A percentile compares a stretch with the other conserved stretches of the same genome.
phyloP scores from a whole-genome alignment of 441 rosid species.

The Breynia disticha region DNA sequence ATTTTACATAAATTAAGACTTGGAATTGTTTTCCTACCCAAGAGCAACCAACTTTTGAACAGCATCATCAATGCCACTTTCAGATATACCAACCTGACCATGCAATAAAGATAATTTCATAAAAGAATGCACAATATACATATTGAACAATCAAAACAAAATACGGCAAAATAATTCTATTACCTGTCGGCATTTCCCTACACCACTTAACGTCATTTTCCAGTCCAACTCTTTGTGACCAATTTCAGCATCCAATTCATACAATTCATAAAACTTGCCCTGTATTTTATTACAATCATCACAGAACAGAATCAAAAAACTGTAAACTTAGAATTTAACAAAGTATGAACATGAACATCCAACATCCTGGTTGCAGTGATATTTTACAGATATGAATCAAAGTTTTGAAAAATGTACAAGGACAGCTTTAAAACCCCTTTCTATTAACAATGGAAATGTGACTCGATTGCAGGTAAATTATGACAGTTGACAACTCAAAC shows the following conservation, averaged over 20 bases:
- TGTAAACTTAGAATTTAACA: not conserved
- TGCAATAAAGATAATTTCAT: conserved; percentile 4
- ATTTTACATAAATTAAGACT: not conserved
- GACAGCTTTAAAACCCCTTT: not conserved
- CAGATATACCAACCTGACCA: conserved; percentile 78
- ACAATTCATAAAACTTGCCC: conserved; percentile 96
- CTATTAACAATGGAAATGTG: not conserved
- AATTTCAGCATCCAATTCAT: conserved; percentile 93
- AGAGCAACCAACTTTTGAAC: conserved; percentile 83
- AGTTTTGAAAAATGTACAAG: not conserved
- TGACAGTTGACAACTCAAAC: not conserved
- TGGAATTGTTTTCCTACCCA: conserved; percentile 39
- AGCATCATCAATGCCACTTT: conserved; percentile 88
- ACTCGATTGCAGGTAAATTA: not conserved
- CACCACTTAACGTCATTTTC: conserved; percentile 93
- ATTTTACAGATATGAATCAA: not conserved
- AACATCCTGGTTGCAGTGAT: not conserved
- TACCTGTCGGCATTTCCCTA: conserved; percentile 97
- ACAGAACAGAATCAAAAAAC: not conserved
- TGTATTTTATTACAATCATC: conserved; percentile 20
- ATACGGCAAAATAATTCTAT: conserved; percentile 8
- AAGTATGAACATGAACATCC: not conserved
- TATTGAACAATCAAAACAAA: not conserved
- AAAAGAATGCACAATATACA: not conserved
- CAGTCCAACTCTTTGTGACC: conserved; percentile 94